Percentiles rank a stretch among this genome's conserved stretches.
Evolutionary conservation across 2,329 filamentous ascomycete species (phyloP).

Genomic region (Aspergillus japonicus): DNA sequence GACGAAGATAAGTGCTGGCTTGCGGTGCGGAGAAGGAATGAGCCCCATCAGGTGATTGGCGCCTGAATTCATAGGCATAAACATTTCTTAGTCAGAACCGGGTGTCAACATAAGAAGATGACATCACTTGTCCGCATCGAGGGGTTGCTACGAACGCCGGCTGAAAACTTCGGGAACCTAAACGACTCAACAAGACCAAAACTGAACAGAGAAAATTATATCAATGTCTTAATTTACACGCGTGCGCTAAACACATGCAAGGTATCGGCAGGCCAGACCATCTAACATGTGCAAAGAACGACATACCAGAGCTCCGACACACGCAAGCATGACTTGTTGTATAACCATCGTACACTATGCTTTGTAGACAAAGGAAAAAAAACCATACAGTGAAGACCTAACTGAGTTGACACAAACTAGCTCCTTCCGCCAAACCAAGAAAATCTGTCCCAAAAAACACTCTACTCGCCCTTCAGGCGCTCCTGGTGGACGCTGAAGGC

Average conservation of each 20-base stretch:
- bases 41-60: constrained; percentile 18
- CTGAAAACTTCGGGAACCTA: neutral
- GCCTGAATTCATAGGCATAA: constrained; percentile 13
- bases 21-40: constrained; percentile 21
- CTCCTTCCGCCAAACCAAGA: constrained; percentile 25
- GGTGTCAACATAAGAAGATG: neutral
- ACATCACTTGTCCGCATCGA: constrained; percentile 11
- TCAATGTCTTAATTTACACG: constrained; percentile 27
- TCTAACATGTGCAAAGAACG: constrained; percentile 13
- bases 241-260: constrained; percentile 24
- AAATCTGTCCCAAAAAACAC: constrained; percentile 13
- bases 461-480: constrained; percentile 64
- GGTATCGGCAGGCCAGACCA: constrained; percentile 27
- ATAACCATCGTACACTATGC: constrained; percentile 13
- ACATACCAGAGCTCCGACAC: constrained; percentile 24
- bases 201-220: constrained; percentile 7
- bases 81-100: constrained; percentile 10
- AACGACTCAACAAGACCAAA: neutral
- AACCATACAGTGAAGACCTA: constrained; percentile 30
- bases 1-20: neutral
- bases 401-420: constrained; percentile 28
- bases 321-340: constrained; percentile 22
- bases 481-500: constrained; percentile 64
- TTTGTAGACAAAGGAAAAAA: constrained; percentile 20
- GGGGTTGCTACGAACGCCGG: neutral